Conservation (phyloP, 1,284 basidiomycete genomes). For the Microbotryomycetes sp. region DNA sequence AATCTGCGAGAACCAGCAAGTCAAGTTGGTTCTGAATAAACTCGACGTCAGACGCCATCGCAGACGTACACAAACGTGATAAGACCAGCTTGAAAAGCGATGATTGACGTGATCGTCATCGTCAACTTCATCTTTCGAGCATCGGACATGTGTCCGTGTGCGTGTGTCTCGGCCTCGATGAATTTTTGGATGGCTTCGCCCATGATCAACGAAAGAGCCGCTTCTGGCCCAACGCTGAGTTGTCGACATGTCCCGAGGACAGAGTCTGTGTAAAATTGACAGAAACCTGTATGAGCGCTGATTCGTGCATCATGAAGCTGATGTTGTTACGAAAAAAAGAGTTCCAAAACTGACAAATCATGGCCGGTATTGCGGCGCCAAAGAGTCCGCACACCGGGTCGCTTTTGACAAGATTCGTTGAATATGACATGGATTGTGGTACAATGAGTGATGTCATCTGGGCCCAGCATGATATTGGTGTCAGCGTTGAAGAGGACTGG, state of each 20-base stretch:
- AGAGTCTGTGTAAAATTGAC: conserved; percentile 48
- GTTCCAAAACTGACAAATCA: conserved; percentile 15
- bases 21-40: not conserved
- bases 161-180: conserved; percentile 57
- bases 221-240: conserved; percentile 71
- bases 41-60: not conserved
- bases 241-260: conserved; percentile 71
- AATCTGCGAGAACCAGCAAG: conserved; percentile 43
- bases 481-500: conserved; percentile 17
- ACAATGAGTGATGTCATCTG: conserved; percentile 76
- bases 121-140: conserved; percentile 50
- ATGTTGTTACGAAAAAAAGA: conserved; percentile 10
- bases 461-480: too few relatives aligned
- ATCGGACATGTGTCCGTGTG: conserved; percentile 36
- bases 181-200: conserved; percentile 74
- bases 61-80: conserved; percentile 59
- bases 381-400: conserved; percentile 59
- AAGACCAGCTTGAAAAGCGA: conserved; percentile 81
- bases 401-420: conserved; percentile 64
- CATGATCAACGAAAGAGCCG: conserved; percentile 76
- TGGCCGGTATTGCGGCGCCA: conserved; percentile 41
- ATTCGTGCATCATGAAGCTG: not conserved
- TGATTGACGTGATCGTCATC: conserved; percentile 59
- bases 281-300: conserved; percentile 44
- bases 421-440: conserved; percentile 84